Percentiles rank a stretch among this genome's conserved stretches.
Conservation (phyloP, 441 rosid species). For the Geranium incanum region DNA sequence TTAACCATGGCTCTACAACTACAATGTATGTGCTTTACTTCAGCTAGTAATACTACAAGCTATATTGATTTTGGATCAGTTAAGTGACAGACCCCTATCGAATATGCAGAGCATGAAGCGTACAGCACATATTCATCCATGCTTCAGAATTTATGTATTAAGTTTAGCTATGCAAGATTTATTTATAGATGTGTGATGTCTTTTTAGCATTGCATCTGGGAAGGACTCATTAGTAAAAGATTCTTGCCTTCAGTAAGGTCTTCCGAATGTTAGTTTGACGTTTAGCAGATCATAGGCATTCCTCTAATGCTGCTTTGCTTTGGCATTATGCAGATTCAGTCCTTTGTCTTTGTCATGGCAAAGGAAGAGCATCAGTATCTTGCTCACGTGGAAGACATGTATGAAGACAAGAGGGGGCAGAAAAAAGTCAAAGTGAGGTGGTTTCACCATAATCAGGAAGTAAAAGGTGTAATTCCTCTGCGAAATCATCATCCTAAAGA, state of each 20-base stretch:
- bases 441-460: conserved; percentile 90
- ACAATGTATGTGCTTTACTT: background rate
- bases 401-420: conserved; percentile 86
- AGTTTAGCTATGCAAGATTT: background rate
- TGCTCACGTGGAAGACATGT: conserved; percentile 96
- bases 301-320: conserved; percentile 13
- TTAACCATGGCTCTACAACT: background rate
- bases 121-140: background rate
- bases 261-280: background rate
- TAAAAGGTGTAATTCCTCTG: conserved; percentile 59
- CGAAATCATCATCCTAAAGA: conserved; percentile 81
- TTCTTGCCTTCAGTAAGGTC: background rate
- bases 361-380: conserved; percentile 71
- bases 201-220: background rate
- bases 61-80: background rate
- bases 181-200: background rate
- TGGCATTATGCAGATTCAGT: conserved; percentile 53
- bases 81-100: background rate
- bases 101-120: background rate
- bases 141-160: background rate
- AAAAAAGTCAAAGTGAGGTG: conserved; percentile 95
- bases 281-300: conserved; percentile 4
- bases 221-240: background rate
- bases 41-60: background rate
- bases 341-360: conserved; percentile 92